Base-by-base conservation (phyloP, 2,329 filamentous ascomycete species). In the Rasamsonia emersonii region DNA sequence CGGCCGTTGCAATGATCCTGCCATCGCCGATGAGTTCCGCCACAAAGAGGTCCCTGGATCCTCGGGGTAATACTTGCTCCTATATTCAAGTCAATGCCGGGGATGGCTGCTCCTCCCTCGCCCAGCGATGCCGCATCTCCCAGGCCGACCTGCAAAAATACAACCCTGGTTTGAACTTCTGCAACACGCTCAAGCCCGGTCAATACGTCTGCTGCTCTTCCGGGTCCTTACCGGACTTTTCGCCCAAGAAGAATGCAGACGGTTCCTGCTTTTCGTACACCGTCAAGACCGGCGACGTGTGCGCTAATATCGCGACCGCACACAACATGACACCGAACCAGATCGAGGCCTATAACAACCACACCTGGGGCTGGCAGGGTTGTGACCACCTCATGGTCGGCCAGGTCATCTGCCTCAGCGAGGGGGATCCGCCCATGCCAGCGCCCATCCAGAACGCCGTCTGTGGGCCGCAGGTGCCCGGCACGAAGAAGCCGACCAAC, bases 341-440 rank as follows among this genome's bases (percentile, higher is more conserved):
- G 2, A 48, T 70, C n/a, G 45, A 56, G 9, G 31, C 30, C 3
- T 54, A 47, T 11, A 65, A 66, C 35, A 51, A 49, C 18, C 45
- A 55, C 2, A 65, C 62, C 5, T 65, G 61, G 62, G 60, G 52
- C 10, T 64, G 57, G 58, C 44, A 30, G 9, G 58, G 56, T 8
- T 65, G 62, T 35, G 28, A 43, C 6, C 31, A 45, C 14, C 37
- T 66, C 9, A 13, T 9, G 14, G 17, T n/a, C 3, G 45, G 46
- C 3, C 24, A 32, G 3, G 42, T 39, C 9, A 56, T 65, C 5
- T 65, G 62, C 32, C 36, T 64, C 0, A 59, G 54, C 33, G 36
- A 37, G 0, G 60, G 60, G 3, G 36, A 21, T 4, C 49, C 59
- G 3, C 58, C 59, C 2, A 46, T 64, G 37, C 61, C 61, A 2